Base-by-base conservation (phyloP, 106 monocot genomes). In the Dendrobium huoshanense region DNA sequence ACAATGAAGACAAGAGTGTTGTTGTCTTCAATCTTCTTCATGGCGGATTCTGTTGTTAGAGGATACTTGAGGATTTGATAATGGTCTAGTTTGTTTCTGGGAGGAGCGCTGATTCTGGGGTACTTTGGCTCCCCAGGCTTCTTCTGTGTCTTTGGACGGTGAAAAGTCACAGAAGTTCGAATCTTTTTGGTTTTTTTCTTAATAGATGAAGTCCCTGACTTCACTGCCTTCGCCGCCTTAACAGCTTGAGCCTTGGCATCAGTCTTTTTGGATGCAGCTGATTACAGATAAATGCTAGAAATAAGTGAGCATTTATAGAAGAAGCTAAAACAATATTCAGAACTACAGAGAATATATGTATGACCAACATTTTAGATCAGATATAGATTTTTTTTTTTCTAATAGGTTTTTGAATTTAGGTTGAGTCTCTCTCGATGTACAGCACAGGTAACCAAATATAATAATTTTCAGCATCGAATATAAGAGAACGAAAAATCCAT, bases 11-110 rank as follows among this genome's bases (percentile, higher is more conserved):
- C 87, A 58, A 87, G 87, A 9, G 87, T 87, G 77, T 87, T 87
- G 87, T 87, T 87, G 48, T 87, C 87, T 42, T 87, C 87, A 4
- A 87, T 87, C 82, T 87, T 87, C 77, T 87, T 87, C 87, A 87
- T 87, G 16, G 87, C 87, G 42, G 84, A 84, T 37, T 87, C 87
- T 0, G 87, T 87, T 5, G 87, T 85, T 16, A 87, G 47, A 9
- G 87, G 87, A 55, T 79, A 87, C 65, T 87, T 84, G 25, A 87
- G 79, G 47, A 87, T 87, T 61, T 87, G 87, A 31, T 81, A 87
- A 55, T 87, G 87, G n/a, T 87, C 87, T 18, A 87, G 84, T 72
- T 87, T 87, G 82, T 87, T 84, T 33, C 87, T 82, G 20, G 84
- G 81, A 65, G 84, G 75, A 41, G 87, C 84, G 77, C 87, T 87